These are phyloP conservation scores for Exsudoporus frostii DNA, from an alignment of 768 basidiomycete genomes.

Conservation along the genomic window DNA sequence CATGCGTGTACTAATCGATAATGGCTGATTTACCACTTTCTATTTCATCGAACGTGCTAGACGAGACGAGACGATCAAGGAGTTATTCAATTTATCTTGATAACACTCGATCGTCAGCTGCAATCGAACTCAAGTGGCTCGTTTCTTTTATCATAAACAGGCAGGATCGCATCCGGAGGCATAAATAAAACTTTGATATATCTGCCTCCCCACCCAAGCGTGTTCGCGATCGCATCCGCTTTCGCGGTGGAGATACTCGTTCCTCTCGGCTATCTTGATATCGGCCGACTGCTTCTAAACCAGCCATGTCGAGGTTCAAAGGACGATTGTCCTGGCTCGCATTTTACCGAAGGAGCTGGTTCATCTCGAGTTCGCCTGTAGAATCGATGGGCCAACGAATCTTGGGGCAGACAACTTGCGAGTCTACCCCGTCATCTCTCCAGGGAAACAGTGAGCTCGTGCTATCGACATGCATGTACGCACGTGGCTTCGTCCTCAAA, in stretches of 20 bases:
- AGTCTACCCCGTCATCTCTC: background rate
- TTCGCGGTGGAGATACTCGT: background rate
- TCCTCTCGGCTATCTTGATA: background rate
- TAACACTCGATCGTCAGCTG: background rate
- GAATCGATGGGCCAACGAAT: no score
- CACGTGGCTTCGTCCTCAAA: no score
- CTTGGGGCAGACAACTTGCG: background rate
- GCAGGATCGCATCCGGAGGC: background rate
- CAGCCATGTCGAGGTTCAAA: background rate
- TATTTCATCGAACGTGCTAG: background rate
- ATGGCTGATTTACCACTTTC: background rate
- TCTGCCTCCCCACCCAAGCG: background rate
- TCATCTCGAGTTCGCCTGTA: background rate
- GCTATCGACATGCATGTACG: background rate
- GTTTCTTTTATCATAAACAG: background rate
- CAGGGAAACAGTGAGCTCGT: no score
- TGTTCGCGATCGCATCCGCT: background rate
- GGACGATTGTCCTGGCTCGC: background rate
- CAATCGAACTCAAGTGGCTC: background rate
- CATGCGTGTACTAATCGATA: constrained; percentile 3
- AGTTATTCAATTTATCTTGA: background rate
- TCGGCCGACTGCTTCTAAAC: background rate
- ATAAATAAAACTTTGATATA: background rate
- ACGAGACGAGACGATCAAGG: background rate
- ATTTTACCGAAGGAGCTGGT: background rate